Evolutionary conservation across 2,329 filamentous ascomycete species (phyloP).

Genomic region (Bipolaris sorokiniana): DNA sequence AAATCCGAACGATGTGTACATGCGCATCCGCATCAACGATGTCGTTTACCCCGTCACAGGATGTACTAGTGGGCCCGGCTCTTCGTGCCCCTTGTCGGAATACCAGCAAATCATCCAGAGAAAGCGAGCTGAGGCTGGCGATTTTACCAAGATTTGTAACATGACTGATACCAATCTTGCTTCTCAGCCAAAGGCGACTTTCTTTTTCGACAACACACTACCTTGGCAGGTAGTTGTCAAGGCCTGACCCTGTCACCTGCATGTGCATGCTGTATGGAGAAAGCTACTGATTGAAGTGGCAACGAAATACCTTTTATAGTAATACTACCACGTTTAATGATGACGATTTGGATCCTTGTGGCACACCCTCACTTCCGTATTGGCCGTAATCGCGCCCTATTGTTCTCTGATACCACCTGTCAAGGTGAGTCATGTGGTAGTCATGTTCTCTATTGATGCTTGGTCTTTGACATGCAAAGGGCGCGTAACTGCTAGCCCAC

Average conservation of each 20-base stretch:
- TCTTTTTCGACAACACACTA: slow-evolving; percentile 36
- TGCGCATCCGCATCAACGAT: slow-evolving; percentile 4
- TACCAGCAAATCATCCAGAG: slow-evolving; percentile 50
- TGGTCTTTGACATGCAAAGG: slow-evolving; percentile 13
- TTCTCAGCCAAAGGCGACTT: slow-evolving; percentile 29
- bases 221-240: slow-evolving; percentile 33
- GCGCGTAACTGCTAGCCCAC: slow-evolving; percentile 8
- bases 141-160: slow-evolving; percentile 57
- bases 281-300: neutral
- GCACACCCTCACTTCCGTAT: neutral
- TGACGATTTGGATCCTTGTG: neutral
- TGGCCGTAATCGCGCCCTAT: neutral
- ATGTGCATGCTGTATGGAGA: neutral
- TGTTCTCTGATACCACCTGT: neutral
- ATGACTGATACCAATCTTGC: slow-evolving; percentile 23
- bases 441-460: neutral
- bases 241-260: slow-evolving; percentile 20
- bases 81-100: slow-evolving; percentile 39
- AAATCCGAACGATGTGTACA: slow-evolving; percentile 28
- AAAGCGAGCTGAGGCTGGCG: slow-evolving; percentile 56
- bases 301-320: neutral
- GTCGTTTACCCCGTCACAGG: slow-evolving; percentile 62
- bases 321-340: neutral
- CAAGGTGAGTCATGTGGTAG: neutral
- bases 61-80: slow-evolving; percentile 62